Conservation (phyloP, 352 stramenopile genomes). For the Globisporangium parvum region DNA sequence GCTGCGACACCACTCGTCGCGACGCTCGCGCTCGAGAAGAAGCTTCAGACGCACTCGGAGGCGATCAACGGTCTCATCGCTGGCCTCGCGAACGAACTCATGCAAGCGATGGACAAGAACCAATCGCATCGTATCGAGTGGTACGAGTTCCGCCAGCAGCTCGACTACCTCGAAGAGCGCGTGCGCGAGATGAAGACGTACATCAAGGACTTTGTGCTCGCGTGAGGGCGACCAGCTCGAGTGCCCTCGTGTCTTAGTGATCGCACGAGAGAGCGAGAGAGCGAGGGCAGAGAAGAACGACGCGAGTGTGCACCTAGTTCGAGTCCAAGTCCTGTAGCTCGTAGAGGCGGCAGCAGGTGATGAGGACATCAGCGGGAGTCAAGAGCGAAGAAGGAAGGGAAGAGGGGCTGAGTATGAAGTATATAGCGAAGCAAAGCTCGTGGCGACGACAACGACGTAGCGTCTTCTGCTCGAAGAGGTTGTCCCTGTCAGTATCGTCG, state of each 20-base stretch:
- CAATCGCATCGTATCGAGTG: conserved; percentile 57
- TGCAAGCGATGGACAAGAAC: conserved; percentile 51
- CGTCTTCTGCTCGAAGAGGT: too few species aligned
- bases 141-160: conserved; percentile 68
- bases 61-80: conserved; percentile 33
- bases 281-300: too few species aligned
- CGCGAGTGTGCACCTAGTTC: too few species aligned
- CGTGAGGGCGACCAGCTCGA: neutral
- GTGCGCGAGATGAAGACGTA: conserved; percentile 48
- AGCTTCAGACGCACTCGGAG: conserved; percentile 4
- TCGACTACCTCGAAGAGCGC: conserved; percentile 58
- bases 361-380: too few species aligned
- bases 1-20: neutral
- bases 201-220: conserved; percentile 32
- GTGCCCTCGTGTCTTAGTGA: too few species aligned
- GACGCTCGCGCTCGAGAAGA: conserved; percentile 6
- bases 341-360: too few species aligned
- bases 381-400: neutral
- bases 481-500: too few species aligned
- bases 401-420: too few species aligned
- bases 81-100: conserved; percentile 48
- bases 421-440: neutral
- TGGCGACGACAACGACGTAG: neutral
- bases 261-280: too few species aligned
- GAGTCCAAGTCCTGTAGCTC: too few species aligned